Evolutionary conservation across 768 basidiomycete species (phyloP), one percentile per base, ranked within the genome.

Genomic region (Lentinula sp.): DNA sequence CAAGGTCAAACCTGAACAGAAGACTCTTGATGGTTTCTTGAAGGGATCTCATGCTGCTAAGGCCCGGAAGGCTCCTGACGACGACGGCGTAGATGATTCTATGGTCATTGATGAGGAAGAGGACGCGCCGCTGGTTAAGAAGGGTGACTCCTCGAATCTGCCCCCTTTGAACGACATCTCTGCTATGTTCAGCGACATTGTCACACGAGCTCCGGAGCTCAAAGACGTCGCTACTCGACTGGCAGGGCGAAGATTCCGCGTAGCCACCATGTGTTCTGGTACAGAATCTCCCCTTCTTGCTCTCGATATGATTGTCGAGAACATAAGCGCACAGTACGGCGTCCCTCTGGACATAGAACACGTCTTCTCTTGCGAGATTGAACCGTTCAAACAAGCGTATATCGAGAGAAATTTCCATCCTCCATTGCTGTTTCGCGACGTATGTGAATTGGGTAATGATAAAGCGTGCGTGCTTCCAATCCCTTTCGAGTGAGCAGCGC

Each of bases 201-300:
- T 83, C 43, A 66, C 68, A 2, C 77, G 70, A 59, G 72, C 78
- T n/a, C 74, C 88, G 11, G 76, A 84, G 58, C 84, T 93, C 63
- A 82, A 84, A 67, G 75, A 76, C 1, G 85, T 92, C 45, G 87
- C 83, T 16, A 78, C 86, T 65, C 86, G 78, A 49, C 74, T 92
- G 52, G 73, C 80, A 61, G 93, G 94, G 2, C 84, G 94, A 61
- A 93, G 90, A 67, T 77, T 98, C 70, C 89, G 94, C 72, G 84
- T 98, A 62, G 95, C 94, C 4, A 98, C 95, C 10, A 98, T 98
- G 95, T 97, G 90, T 74, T 96, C 94, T 45, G 95, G 95, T 28
- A 98, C 95, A 5, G 95, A 98, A 69, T 93, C 93, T 1, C 95
- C 95, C 55, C 82, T 98, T 23, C 85, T 97, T 39, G 95, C 95